phyloP scores from a whole-genome alignment of 75 land plant genomes.

The Gnetum montanum region DNA sequence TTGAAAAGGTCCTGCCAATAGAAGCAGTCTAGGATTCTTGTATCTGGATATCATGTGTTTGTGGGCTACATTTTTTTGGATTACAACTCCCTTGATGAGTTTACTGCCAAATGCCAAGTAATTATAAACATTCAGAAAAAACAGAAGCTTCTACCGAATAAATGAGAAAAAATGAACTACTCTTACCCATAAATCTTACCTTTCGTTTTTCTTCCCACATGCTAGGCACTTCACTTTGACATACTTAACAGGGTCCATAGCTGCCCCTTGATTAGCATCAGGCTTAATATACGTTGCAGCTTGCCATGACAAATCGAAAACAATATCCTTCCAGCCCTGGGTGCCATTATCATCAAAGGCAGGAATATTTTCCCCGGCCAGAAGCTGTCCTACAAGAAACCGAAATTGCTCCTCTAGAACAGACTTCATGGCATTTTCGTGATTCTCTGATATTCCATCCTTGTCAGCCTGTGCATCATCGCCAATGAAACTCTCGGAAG shows the following conservation, averaged over 20 bases:
- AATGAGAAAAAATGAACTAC: background rate
- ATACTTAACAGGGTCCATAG: slow-evolving; percentile 79
- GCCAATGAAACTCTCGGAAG: slow-evolving; percentile 34
- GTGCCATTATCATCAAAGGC: slow-evolving; percentile 39
- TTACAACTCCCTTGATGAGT: slow-evolving; percentile 83
- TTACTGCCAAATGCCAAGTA: slow-evolving; percentile 35
- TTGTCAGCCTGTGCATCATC: slow-evolving; percentile 12
- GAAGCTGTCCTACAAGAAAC: slow-evolving; percentile 49
- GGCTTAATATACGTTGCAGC: slow-evolving; percentile 78
- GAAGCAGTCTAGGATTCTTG: slow-evolving; percentile 66
- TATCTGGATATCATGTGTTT: slow-evolving; percentile 70
- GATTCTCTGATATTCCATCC: slow-evolving; percentile 31
- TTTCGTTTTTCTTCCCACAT: slow-evolving; percentile 57
- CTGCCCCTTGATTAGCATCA: slow-evolving; percentile 42
- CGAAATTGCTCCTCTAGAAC: slow-evolving; percentile 68
- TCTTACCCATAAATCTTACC: slow-evolving; percentile 23
- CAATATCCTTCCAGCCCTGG: slow-evolving; percentile 70
- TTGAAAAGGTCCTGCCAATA: slow-evolving; percentile 55
- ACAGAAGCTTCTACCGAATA: background rate
- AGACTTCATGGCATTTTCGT: slow-evolving; percentile 48
- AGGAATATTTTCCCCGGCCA: slow-evolving; percentile 50
- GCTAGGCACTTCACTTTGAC: slow-evolving; percentile 93
- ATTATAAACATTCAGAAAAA: background rate
- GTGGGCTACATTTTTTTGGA: slow-evolving; percentile 90
- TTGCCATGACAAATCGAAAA: slow-evolving; percentile 73